Evolutionary conservation across 2,329 filamentous ascomycete species (phyloP).

Genomic region (Elsinoe arachidis): DNA sequence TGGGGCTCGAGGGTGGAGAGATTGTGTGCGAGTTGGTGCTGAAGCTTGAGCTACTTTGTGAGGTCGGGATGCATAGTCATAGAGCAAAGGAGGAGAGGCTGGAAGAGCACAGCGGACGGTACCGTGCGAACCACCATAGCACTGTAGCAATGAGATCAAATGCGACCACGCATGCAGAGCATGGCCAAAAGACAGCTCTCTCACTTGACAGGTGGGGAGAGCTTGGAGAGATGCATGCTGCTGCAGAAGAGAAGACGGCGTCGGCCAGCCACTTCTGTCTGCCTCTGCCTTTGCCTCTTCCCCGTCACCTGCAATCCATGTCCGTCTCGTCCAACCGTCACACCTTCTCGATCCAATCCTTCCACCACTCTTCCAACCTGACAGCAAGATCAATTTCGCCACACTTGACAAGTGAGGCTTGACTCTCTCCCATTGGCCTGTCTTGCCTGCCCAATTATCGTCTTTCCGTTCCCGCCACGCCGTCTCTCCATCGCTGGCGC

Average conservation of each 20-base stretch:
- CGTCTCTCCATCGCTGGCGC: not conserved
- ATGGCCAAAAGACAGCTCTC: too few species aligned
- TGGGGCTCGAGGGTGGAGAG: not conserved
- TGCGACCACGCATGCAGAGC: too few species aligned
- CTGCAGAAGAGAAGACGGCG: not conserved
- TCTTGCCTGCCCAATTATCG: not conserved
- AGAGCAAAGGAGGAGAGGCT: too few species aligned
- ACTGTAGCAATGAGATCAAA: too few species aligned
- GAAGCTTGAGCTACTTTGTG: too few species aligned
- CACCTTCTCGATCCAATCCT: not conserved
- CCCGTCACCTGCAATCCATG: not conserved
- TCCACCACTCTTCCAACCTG: not conserved
- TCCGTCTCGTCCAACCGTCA: slow-evolving; percentile 1
- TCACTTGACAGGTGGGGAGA: not conserved
- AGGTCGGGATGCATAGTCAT: too few species aligned
- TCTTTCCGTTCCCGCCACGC: slow-evolving; percentile 1
- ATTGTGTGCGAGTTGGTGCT: not conserved
- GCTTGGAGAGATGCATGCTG: not conserved
- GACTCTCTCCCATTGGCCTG: not conserved
- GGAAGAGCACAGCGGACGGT: too few species aligned
- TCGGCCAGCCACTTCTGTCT: not conserved
- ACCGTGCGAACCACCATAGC: too few species aligned
- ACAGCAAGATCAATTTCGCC: not conserved
- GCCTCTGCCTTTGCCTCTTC: too few species aligned
- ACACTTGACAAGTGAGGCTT: slow-evolving; percentile 3